Evolutionary conservation across 1,139 yeast genomes (phyloP).

Genomic region (Suzukiozyma palmioleophila): DNA sequence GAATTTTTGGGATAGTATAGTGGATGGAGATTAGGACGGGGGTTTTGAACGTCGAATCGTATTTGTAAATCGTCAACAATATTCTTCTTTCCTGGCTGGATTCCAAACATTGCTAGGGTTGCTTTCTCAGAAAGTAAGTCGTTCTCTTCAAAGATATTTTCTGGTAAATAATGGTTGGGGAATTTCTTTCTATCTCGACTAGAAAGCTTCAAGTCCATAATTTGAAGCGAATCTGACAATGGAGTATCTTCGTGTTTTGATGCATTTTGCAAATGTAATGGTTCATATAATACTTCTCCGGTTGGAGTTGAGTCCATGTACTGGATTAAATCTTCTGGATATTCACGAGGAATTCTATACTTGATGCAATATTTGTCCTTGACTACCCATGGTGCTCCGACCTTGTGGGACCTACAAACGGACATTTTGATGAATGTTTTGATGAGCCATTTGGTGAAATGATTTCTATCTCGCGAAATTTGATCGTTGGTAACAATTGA

Average conservation of each 20-base stretch:
- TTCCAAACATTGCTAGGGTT: constrained; percentile 13
- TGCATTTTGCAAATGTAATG: constrained; percentile 6
- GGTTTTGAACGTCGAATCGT: constrained; percentile 38
- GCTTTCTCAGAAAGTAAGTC: background rate
- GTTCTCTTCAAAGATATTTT: constrained; percentile 19
- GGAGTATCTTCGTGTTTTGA: constrained; percentile 1
- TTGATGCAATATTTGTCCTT: constrained; percentile 65
- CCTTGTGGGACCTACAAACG: constrained; percentile 72
- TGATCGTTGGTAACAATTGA: constrained; percentile 70
- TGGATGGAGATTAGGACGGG: constrained; percentile 26
- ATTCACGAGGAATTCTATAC: constrained; percentile 54
- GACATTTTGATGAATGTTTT: constrained; percentile 86
- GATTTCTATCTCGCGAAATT: constrained; percentile 76
- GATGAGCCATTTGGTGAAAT: constrained; percentile 85
- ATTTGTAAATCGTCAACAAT: constrained; percentile 35
- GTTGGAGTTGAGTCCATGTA: constrained; percentile 37
- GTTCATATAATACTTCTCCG: constrained; percentile 26
- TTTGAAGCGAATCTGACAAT: background rate
- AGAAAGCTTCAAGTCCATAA: background rate
- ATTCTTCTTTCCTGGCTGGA: constrained; percentile 38
- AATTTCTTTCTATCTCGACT: constrained; percentile 19
- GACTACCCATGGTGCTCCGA: constrained; percentile 98
- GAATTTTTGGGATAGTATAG: constrained; percentile 32
- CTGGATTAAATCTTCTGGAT: constrained; percentile 50
- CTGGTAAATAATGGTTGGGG: constrained; percentile 37